Base-by-base conservation (phyloP, 192 early-diverging fungal genomes). In the Umbelopsis sp. region DNA sequence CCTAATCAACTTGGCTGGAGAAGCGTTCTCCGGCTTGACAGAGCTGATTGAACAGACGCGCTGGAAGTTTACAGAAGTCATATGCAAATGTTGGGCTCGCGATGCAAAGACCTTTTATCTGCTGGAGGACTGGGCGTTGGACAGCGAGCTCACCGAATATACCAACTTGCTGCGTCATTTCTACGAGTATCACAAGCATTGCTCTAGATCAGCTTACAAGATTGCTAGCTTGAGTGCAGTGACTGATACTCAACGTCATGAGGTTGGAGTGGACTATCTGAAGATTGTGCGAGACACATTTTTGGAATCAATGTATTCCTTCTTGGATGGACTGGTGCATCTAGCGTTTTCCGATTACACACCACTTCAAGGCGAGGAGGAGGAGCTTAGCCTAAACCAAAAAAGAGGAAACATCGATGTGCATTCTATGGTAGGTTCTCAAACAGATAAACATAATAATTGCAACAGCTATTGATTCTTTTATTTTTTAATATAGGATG, bases 311-410 rank as follows among this genome's bases (percentile, higher is more conserved):
- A 64, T 92, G 49, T 92, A 88, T 65, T 84, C 87, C 15, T 89
- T 95, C 72, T 76, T 96, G 49, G 95, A 97, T 71, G 90, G 93
- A 21, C 84, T 96, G n/a, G 87, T 91, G 13, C 84, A 88, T 67
- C 74, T 91, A 33, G 89, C 83, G 4, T 85, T 87, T 77, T 74
- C 85, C 0, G 82, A 85, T 45, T 80, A 81, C 71, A 66, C 76
- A 51, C 77, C 70, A 35, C 67, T 74, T 47, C 55, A 74, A 68
- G 71, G 64, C 47, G 68, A 55, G 68, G 30, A 50, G 47, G 74
- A 79, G 66, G 67, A 80, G 30, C 45, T 76, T 0, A 53, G 67
- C 16, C 49, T 80, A 16, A 67, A 51, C 9, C 73, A 71, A 25
- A 69, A 71, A 51, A 72, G 78, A 45, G 71, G 68, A n/a, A 70